These are phyloP conservation scores for Apiospora sp. DNA, from an alignment of 2,329 filamentous ascomycete genomes.

Conservation along the genomic window DNA sequence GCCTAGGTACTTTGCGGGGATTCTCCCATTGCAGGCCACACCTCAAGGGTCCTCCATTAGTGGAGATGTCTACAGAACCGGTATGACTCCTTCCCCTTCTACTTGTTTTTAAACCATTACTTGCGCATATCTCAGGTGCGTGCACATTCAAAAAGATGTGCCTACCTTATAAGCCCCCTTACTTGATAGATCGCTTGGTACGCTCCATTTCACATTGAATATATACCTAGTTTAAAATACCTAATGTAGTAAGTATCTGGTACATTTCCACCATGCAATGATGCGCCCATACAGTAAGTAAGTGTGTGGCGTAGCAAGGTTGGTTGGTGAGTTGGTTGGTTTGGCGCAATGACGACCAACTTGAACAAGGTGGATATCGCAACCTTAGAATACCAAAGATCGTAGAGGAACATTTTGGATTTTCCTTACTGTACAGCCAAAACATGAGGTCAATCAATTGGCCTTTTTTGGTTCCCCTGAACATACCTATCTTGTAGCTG, in stretches of 20 bases:
- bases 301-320: neutral
- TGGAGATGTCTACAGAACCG: neutral
- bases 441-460: neutral
- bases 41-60: conserved; percentile 1
- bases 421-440: neutral
- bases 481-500: too few relatives aligned
- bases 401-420: neutral
- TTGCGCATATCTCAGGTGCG: neutral
- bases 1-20: neutral
- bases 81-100: conserved; percentile 5
- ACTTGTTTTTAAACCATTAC: neutral
- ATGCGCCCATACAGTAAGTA: neutral
- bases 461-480: too few relatives aligned
- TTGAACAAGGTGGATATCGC: neutral
- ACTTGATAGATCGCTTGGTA: too few relatives aligned
- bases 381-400: neutral
- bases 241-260: too few relatives aligned
- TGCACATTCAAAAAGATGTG: neutral
- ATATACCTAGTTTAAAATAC: too few relatives aligned
- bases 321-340: neutral
- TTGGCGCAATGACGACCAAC: neutral
- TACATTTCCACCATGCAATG: too few relatives aligned
- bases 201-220: too few relatives aligned
- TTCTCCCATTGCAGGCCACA: neutral
- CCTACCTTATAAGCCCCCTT: too few relatives aligned